Base-by-base conservation (phyloP, 202 grass and related monocot species). In the Musa balbisiana region DNA sequence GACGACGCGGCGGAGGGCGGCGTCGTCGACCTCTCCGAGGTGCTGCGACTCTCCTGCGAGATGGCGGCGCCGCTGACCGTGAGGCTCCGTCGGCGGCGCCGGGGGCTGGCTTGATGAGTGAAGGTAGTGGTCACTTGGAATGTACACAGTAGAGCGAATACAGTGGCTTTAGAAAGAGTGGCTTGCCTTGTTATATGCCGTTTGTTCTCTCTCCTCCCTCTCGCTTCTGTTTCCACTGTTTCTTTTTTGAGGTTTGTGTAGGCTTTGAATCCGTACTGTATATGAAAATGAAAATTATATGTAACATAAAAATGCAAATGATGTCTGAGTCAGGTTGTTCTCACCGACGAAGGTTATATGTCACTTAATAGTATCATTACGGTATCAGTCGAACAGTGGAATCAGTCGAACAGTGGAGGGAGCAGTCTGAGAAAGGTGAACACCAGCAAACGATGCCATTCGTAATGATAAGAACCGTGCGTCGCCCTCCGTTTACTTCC, bases 11-110 rank as follows among this genome's bases (percentile, higher is more conserved):
- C 3, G 8, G 33, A 6, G 33, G 33, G 33, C 33, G 33, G 33
- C 5, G 33, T 0, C 33, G 83, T 93, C 52, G 24, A 88, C 27
- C 75, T 98, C 33, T 85, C 81, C 0, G 94, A 98, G 86, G 80
- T 89, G 64, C 79, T 98, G 17, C 87, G 82, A 82, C 82, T 98
- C 51, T 98, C 94, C 2, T 98, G 94, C 66, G 94, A 93, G 89
- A 93, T 98, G 90, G 86, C 86, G 0, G 9, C 49, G 14, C 90
- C 90, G 49, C 77, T 98, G 55, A 80, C 22, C 5, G 88, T 91
- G 80, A 78, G 63, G 62, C 27, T 78, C 1, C 80, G 69, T 24
- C 67, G 52, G 1, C 79, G 87, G 51, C 68, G 27, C 2, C 54
- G 62, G 65, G 11, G 22, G 12, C 16, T 23, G 20, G 27, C 49